phyloP scores from a whole-genome alignment of 306 rosid genomes.

The Alnus rubra region DNA sequence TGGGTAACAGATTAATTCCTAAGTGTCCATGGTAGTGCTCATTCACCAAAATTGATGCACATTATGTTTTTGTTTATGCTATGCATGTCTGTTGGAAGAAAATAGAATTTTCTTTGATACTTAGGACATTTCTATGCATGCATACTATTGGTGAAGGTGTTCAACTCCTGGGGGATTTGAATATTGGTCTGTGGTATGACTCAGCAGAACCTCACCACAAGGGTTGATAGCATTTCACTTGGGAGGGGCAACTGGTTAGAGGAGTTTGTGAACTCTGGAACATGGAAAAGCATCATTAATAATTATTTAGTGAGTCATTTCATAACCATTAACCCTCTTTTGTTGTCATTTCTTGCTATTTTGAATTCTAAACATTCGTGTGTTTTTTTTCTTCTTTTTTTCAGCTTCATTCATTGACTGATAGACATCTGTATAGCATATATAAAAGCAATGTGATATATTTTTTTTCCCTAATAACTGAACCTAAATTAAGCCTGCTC shows the following conservation, averaged over 20 bases:
- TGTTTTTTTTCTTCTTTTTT: background rate
- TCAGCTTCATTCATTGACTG: background rate
- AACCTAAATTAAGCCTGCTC: background rate
- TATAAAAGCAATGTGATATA: background rate
- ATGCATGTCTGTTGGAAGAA: constrained; percentile 2
- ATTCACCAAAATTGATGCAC: background rate
- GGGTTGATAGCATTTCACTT: background rate
- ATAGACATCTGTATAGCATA: background rate
- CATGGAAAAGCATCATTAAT: background rate
- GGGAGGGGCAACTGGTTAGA: background rate
- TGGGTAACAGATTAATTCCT: constrained; percentile 29
- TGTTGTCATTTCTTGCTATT: background rate
- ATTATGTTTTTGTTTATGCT: background rate
- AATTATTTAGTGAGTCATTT: constrained; percentile 2
- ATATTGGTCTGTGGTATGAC: background rate
- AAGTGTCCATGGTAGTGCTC: background rate
- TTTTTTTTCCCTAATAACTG: background rate
- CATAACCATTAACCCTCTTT: background rate
- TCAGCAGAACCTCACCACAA: background rate
- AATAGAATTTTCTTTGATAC: background rate
- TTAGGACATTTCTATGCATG: background rate
- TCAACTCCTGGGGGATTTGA: background rate
- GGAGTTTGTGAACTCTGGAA: background rate
- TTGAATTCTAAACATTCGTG: background rate
- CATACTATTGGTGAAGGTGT: constrained; percentile 5